A percentile compares a stretch with the other conserved stretches of the same genome.
Evolutionary conservation across 2,329 filamentous ascomycete genomes (phyloP).

Genomic region (Dryadomyces quercus-mongolicae): DNA sequence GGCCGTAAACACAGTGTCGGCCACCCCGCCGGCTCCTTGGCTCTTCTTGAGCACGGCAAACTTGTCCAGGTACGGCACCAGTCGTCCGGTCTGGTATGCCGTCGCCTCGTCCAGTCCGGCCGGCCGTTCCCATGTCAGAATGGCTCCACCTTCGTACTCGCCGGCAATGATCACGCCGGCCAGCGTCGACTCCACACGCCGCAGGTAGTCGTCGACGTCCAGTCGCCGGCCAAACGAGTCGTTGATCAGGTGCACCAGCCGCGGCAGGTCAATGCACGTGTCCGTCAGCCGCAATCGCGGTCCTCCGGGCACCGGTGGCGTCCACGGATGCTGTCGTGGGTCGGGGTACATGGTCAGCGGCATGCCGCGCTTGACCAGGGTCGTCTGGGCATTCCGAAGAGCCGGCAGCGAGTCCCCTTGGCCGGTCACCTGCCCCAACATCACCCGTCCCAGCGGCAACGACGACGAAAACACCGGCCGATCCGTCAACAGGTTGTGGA

Average conservation of each 20-base stretch:
- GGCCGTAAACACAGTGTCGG: conserved; percentile 90
- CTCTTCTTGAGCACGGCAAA: conserved; percentile 84
- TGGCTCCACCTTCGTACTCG: conserved; percentile 90
- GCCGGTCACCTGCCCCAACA: neutral
- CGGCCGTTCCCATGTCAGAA: conserved; percentile 83
- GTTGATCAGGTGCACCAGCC: conserved; percentile 78
- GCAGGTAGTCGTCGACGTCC: conserved; percentile 71
- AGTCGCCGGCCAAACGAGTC: conserved; percentile 83
- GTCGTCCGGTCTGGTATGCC: conserved; percentile 42
- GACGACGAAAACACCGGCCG: conserved; percentile 90
- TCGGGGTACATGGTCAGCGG: conserved; percentile 75
- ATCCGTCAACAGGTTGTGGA: conserved; percentile 92
- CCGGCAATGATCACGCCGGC: conserved; percentile 91
- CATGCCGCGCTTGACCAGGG: conserved; percentile 84
- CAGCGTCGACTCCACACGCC: conserved; percentile 66
- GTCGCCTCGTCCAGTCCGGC: conserved; percentile 42
- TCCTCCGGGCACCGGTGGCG: conserved; percentile 44
- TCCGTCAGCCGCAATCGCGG: conserved; percentile 63
- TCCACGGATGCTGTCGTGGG: conserved; percentile 54
- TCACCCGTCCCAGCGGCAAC: conserved; percentile 53
- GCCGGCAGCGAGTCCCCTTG: neutral
- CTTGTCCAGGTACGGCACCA: conserved; percentile 93
- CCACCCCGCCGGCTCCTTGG: conserved; percentile 84
- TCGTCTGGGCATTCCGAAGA: conserved; percentile 32
- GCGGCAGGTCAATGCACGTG: conserved; percentile 67